Base-by-base conservation (phyloP, 768 basidiomycete genomes). In the Galerina marginata region DNA sequence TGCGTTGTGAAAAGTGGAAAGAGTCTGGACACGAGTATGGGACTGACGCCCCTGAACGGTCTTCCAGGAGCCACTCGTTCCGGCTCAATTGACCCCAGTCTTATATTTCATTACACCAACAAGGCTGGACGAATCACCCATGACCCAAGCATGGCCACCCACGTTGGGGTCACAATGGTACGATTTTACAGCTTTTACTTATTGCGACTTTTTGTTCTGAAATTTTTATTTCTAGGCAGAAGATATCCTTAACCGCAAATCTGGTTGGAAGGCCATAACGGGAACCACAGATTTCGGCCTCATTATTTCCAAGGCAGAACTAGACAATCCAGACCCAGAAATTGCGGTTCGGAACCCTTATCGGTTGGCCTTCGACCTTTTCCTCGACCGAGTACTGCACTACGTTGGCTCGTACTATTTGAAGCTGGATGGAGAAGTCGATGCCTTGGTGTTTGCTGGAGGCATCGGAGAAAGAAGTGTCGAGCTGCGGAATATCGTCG, bases 1-100 rank as follows among this genome's bases (percentile, higher is more conserved):
- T 95, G 93, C 72, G 86, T 87, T 15, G 89, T 96, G 71, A 80
- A 81, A 50, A 69, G 79, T 40, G 95, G 95, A 20, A 76, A 82
- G 60, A 92, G 91, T 20, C 80, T 89, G 63, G 93, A 96, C 73
- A 96, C 93, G 1, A 89, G 86, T 39, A 97, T 97, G 95, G 95
- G 94, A 3, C 83, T 97, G 39, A 95, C 95, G 1, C 95, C 94
- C 3, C 74, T 95, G n/a, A 86, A 87, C 56, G 94, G 94, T 2
- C 78, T 96, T 0, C 93, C 95, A 4, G 95, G 95, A 14, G 93
- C 92, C 2, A 96, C 95, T 1, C 88, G 95, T 50, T 84, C 88
- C 12, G 95, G 95, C 9, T 81, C 83, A 2, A 79, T 96, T 68
- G 95, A 97, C 72, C 92, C 94, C 12, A 88, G 87, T 43, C 83